Percentiles rank a stretch among this genome's conserved stretches.
phyloP scores from a whole-genome alignment of 176 grass and related monocot genomes.

The Carex scoparia region DNA sequence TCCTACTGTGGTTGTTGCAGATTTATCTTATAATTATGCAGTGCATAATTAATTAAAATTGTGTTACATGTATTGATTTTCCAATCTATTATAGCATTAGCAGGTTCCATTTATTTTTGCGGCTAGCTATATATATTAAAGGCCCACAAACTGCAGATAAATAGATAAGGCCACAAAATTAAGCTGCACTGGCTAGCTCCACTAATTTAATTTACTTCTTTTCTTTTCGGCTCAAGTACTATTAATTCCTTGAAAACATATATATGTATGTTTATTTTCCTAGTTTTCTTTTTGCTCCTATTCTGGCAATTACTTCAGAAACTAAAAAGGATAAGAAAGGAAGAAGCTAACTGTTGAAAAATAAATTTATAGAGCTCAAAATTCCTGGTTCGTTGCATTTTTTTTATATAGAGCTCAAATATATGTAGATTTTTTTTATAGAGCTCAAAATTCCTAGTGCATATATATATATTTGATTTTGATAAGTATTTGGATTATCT shows the following conservation, averaged over 20 bases:
- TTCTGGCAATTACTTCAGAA: background rate
- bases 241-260: background rate
- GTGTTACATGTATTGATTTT: background rate
- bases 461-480: too few relatives aligned
- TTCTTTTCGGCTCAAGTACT: background rate
- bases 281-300: background rate
- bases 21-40: background rate
- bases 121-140: background rate
- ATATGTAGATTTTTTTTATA: too few relatives aligned
- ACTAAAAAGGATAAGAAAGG: background rate
- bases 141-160: conserved; percentile 4
- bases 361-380: too few relatives aligned
- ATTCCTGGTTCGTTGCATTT: too few relatives aligned
- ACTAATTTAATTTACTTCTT: background rate
- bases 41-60: background rate
- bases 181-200: background rate
- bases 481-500: too few relatives aligned
- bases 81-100: background rate
- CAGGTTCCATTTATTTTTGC: background rate
- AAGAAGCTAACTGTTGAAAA: background rate
- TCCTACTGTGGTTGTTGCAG: background rate
- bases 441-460: too few relatives aligned
- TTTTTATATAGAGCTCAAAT: too few relatives aligned
- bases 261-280: background rate
- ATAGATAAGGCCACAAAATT: conserved; percentile 2